Conservation (phyloP, 345 rosid species). For the Eucalyptus cladocalyx region DNA sequence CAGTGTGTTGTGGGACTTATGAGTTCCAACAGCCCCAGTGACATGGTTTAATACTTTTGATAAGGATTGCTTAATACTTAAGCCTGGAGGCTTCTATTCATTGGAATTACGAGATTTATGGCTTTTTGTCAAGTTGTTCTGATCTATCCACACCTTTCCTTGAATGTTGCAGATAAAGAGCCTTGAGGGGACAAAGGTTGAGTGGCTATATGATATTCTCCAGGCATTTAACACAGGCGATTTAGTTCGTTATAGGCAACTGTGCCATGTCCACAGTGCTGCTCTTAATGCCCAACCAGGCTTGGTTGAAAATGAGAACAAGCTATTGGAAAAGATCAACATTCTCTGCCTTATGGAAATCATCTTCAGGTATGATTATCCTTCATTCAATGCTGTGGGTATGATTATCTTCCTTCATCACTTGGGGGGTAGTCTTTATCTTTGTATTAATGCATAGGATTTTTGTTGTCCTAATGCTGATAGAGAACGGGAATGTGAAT, state of each 20-base stretch:
- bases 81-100: neutral
- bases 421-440: neutral
- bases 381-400: neutral
- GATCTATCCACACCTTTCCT: neutral
- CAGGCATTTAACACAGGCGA: constrained; percentile 91
- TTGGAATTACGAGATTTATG: neutral
- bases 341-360: constrained; percentile 97
- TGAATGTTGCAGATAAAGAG: constrained; percentile 62
- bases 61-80: neutral
- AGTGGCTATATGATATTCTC: constrained; percentile 95
- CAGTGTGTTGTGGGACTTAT: neutral
- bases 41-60: neutral
- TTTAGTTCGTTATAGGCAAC: constrained; percentile 73
- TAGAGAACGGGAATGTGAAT: neutral
- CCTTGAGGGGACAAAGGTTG: constrained; percentile 78
- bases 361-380: constrained; percentile 66
- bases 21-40: neutral
- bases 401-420: neutral
- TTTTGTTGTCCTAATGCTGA: neutral
- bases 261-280: constrained; percentile 77
- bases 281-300: constrained; percentile 90
- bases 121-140: neutral
- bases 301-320: constrained; percentile 80
- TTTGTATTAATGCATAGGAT: neutral
- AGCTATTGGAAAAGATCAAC: constrained; percentile 89